Base-by-base conservation (phyloP, 2,329 filamentous ascomycete species). In the Fonsecaea pugnacius region DNA sequence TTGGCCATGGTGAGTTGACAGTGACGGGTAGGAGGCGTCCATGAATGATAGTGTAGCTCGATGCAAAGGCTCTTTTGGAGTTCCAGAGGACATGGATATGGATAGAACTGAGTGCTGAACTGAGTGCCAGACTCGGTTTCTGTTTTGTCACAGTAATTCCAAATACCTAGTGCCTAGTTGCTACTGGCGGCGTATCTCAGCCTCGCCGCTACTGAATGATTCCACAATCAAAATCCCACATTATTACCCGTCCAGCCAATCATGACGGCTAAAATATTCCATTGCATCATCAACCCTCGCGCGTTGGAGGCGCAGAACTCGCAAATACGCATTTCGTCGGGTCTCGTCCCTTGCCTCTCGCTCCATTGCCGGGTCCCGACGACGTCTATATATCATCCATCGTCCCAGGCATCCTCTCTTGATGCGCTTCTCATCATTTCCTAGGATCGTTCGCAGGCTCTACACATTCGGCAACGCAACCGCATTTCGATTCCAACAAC, bases 1-100 rank as follows among this genome's bases (percentile, higher is more conserved):
- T 90, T 51, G 84, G 87, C 50, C 87, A 86, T 32, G 93, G 92
- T 0, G 84, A 85, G 40, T 84, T 94, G 72, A 78, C 88, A 56
- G 85, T 97, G 16, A 87, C 80, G 10, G 93, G 93, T 0, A 74
- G 78, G 58, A 76, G 73, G 32, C 64, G 64, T 51, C 33, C 51
- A 51, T 67, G 61, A 64, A 2, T 10, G 24, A 36, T 27, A 50
- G 1, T 40, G 12, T 16, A 16, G 36, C 36, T 40, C 18, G 38
- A 12, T 18, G 16, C n/a, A 43, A 30, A 30, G 4, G 27, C 27
- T 30, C 27, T 30, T 30, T 18, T 16, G 9, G 5, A 21, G 9
- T 27, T 10, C 40, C 21, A 21, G 40, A 46, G 40, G n/a, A 40
- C 12, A 40, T 40, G 36, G 40, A 46, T 9, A 21, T 10, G 40